A percentile compares a stretch with the other conserved stretches of the same genome.
Conservation (phyloP, 2,329 filamentous ascomycete species). For the Thielaviopsis punctulata region DNA sequence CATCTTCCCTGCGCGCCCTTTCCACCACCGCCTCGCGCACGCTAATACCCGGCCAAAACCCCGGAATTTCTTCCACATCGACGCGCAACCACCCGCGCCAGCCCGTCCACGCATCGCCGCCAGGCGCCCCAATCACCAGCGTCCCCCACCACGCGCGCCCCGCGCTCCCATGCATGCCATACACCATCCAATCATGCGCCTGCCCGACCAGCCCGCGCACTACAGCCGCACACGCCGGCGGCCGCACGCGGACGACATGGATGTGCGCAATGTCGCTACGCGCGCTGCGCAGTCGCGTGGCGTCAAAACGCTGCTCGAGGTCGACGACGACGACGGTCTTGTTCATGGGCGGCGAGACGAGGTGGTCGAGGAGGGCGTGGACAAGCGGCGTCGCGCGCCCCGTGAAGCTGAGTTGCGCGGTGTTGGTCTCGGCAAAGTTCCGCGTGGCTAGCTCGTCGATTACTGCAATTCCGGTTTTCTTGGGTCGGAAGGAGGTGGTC, state of each 20-base stretch:
- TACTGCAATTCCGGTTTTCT: slow-evolving; percentile 24
- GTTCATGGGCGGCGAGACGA: slow-evolving; percentile 29
- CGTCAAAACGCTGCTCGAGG: slow-evolving; percentile 36
- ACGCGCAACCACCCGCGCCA: slow-evolving; percentile 33
- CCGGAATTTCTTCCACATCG: slow-evolving; percentile 24
- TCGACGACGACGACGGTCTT: slow-evolving; percentile 39
- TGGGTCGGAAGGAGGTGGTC: slow-evolving; percentile 14
- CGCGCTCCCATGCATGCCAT: slow-evolving; percentile 26
- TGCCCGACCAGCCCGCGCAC: slow-evolving; percentile 23
- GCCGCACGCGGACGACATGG: slow-evolving; percentile 29
- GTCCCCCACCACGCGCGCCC: slow-evolving; percentile 41
- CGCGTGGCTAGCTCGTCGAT: slow-evolving; percentile 30
- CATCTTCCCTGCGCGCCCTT: slow-evolving; percentile 22
- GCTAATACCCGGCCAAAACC: slow-evolving; percentile 24
- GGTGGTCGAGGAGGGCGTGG: slow-evolving; percentile 35
- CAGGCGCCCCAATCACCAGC: slow-evolving; percentile 31
- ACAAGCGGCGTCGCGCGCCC: slow-evolving; percentile 37
- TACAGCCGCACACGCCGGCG: slow-evolving; percentile 2
- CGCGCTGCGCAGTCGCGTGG: slow-evolving; percentile 25
- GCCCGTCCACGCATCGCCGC: slow-evolving; percentile 17
- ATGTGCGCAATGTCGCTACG: slow-evolving; percentile 29
- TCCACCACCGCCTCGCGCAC: slow-evolving; percentile 28
- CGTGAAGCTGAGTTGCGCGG: slow-evolving; percentile 29
- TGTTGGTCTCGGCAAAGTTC: slow-evolving; percentile 32
- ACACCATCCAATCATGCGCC: slow-evolving; percentile 32